These are phyloP conservation scores for Neohortaea acidophila DNA, from an alignment of 495 filamentous ascomycete species.

Conservation along the genomic window DNA sequence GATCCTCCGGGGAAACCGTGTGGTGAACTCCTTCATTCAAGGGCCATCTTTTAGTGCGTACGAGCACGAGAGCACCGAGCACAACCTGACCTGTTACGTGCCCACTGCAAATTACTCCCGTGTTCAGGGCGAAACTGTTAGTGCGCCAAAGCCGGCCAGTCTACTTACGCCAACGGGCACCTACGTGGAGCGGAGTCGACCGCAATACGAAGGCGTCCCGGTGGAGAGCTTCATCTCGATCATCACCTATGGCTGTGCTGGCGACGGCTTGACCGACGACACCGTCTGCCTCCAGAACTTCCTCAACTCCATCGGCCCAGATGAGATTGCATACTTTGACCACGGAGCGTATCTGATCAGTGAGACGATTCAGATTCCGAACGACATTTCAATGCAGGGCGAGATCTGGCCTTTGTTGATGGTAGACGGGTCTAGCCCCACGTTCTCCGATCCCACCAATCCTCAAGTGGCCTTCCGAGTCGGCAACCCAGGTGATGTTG, in stretches of 20 bases:
- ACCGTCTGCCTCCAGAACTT: slow-evolving; percentile 56
- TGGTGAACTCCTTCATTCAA: slow-evolving; percentile 56
- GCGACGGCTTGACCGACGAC: slow-evolving; percentile 58
- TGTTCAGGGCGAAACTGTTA: slow-evolving; percentile 36
- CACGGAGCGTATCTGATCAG: slow-evolving; percentile 80
- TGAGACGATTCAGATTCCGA: slow-evolving; percentile 68
- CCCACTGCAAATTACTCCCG: slow-evolving; percentile 12
- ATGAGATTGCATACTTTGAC: slow-evolving; percentile 77
- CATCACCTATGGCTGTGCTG: slow-evolving; percentile 61
- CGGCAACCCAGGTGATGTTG: slow-evolving; percentile 62
- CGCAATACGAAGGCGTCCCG: slow-evolving; percentile 52
- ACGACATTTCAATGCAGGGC: slow-evolving; percentile 66
- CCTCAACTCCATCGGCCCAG: slow-evolving; percentile 42
- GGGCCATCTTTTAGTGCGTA: slow-evolving; percentile 47
- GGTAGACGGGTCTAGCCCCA: slow-evolving; percentile 37
- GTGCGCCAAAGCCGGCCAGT: slow-evolving; percentile 39
- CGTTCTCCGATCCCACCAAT: slow-evolving; percentile 55
- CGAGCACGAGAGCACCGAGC: not conserved
- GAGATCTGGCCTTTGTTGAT: slow-evolving; percentile 85
- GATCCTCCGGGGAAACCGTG: slow-evolving; percentile 53
- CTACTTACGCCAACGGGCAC: slow-evolving; percentile 41
- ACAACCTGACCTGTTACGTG: slow-evolving; percentile 14
- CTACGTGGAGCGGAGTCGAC: slow-evolving; percentile 52
- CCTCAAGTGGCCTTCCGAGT: slow-evolving; percentile 62
- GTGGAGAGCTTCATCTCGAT: slow-evolving; percentile 54